phyloP scores from a whole-genome alignment of 345 rosid species.

The Pistacia atlantica region DNA sequence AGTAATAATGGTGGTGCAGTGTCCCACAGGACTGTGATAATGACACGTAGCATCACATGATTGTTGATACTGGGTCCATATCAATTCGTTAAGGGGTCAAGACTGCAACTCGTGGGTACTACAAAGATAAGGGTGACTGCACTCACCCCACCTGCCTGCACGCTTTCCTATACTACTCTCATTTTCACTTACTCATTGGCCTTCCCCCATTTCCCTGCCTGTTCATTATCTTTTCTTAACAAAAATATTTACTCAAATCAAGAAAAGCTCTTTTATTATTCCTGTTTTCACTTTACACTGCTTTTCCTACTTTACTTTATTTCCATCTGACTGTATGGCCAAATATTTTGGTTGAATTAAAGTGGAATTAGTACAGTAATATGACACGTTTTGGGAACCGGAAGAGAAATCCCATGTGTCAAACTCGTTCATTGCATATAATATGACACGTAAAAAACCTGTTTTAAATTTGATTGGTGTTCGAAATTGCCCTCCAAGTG shows the following conservation, averaged over 20 bases:
- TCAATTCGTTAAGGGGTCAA: background rate
- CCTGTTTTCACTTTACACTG: too few species aligned
- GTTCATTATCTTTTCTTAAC: too few species aligned
- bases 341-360: too few species aligned
- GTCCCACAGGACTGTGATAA: background rate
- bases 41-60: conserved; percentile 11
- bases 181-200: background rate
- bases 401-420: background rate
- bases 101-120: too few species aligned
- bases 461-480: background rate
- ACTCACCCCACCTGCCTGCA: background rate
- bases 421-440: background rate
- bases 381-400: too few species aligned
- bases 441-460: background rate
- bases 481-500: conserved; percentile 18
- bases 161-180: background rate
- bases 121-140: too few species aligned
- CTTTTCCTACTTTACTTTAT: too few species aligned
- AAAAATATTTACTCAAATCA: too few species aligned
- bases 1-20: background rate
- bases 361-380: too few species aligned
- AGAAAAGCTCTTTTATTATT: too few species aligned
- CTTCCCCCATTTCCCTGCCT: too few species aligned
- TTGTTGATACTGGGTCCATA: background rate
- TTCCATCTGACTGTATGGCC: too few species aligned